phyloP scores from a whole-genome alignment of 2,329 filamentous ascomycete genomes.

The Sarocladium kiliense region DNA sequence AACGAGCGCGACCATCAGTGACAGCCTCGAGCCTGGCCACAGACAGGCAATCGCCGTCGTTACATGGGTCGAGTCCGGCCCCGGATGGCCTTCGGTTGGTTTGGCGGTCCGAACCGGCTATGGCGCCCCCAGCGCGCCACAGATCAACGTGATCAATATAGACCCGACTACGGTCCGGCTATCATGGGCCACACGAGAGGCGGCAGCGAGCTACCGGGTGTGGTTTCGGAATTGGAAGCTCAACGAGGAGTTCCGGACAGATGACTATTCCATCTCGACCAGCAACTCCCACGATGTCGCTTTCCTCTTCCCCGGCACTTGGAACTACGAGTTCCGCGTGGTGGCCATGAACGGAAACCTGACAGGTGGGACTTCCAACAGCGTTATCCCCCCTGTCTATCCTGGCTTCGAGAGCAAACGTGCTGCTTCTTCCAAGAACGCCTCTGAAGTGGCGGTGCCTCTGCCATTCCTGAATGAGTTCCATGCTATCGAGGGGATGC shows the following conservation, averaged over 20 bases:
- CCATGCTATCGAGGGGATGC: too few species aligned
- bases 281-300: constrained; percentile 5
- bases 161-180: background rate
- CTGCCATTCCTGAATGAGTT: too few species aligned
- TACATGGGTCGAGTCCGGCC: background rate
- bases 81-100: background rate
- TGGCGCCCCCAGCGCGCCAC: background rate
- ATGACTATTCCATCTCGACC: background rate
- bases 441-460: too few species aligned
- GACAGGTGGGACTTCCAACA: constrained; percentile 6
- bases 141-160: background rate
- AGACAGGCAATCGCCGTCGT: too few species aligned
- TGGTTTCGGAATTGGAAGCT: background rate
- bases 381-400: background rate
- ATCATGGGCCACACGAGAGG: background rate
- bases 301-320: constrained; percentile 15
- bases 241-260: background rate
- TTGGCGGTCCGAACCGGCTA: background rate
- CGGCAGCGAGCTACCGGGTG: background rate
- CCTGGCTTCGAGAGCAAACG: too few species aligned
- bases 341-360: constrained; percentile 16
- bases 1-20: too few species aligned
- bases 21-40: too few species aligned
- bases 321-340: constrained; percentile 17
- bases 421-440: too few species aligned